Evolutionary conservation across 1,139 yeast species (phyloP), one percentile per base, ranked within the genome.

Genomic region (Hyphopichia khmerensis): DNA sequence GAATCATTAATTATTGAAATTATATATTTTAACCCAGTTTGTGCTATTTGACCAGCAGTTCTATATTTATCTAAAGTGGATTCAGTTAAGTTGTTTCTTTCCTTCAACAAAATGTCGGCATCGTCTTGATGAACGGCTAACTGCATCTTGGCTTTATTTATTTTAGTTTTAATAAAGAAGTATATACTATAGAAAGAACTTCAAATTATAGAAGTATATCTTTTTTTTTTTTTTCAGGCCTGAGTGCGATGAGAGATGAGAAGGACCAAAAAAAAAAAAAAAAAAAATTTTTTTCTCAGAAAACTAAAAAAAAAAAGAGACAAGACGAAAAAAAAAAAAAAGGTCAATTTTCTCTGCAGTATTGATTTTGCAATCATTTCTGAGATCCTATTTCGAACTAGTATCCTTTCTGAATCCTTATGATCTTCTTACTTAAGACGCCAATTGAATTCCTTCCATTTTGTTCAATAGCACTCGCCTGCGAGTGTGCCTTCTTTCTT

Each of bases 31-130:
- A 91, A 71, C 41, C 90, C 87, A 16, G 96, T 85, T 66, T 90
- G 97, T n/a, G 95, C 73, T 53, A 91, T 83, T 65, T 87, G 91
- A 36, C 96, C 98, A 8, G 96, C 96, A 40, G 82, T 75, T 62
- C 96, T 78, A 67, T 91, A 90, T 66, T 90, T 91, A 53, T 84
- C 91, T 39, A 88, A 60, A 15, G 85, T 83, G 14, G 75, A 51
- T 32, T 76, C 84, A 51, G 72, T 74, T 48, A 89, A 74, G 41
- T 80, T 75, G 62, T 89, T 89, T 64, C 82, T 87, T 54, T 84
- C 84, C 55, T 82, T 84, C 54, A 89, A 75, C 51, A 89, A 77
- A 53, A 84, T 69, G 57, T 85, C 83, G 51, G 90, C 82, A 61
- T 86, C 93, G 55, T 80, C 84, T 57, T 77, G 80, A 49, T 82